Conservation (phyloP, 2,329 filamentous ascomycete genomes). For the Emergomyces africanus region DNA sequence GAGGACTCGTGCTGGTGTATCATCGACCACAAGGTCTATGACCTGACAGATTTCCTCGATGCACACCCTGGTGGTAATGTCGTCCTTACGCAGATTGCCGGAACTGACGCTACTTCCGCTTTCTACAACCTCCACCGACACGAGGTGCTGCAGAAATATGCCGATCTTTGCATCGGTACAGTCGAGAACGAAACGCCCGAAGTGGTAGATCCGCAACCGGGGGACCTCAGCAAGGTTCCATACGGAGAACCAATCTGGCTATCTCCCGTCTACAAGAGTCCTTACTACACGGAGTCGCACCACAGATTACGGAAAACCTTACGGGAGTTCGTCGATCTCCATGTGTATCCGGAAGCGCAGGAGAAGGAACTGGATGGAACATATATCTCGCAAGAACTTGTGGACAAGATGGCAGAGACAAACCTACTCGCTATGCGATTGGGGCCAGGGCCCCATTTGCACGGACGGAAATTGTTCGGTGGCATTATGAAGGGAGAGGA, state of each 20-base stretch:
- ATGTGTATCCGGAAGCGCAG: constrained; percentile 45
- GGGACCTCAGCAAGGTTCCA: constrained; percentile 63
- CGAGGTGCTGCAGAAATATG: constrained; percentile 75
- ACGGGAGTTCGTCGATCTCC: constrained; percentile 45
- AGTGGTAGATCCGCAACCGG: constrained; percentile 54
- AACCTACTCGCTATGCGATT: constrained; percentile 71
- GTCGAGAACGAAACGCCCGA: constrained; percentile 62
- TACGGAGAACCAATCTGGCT: constrained; percentile 76
- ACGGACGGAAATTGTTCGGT: constrained; percentile 54
- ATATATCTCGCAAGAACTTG: constrained; percentile 56
- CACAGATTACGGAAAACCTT: constrained; percentile 43
- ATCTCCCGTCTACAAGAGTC: constrained; percentile 23
- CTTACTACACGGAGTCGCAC: constrained; percentile 53
- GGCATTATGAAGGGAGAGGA: constrained; percentile 60
- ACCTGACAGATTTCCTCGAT: constrained; percentile 72
- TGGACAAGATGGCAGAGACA: constrained; percentile 62
- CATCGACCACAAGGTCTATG: constrained; percentile 78
- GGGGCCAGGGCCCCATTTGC: constrained; percentile 69
- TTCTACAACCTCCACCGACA: constrained; percentile 92
- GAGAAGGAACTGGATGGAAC: constrained; percentile 52
- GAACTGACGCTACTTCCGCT: constrained; percentile 64
- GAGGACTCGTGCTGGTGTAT: constrained; percentile 71
- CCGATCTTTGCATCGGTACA: constrained; percentile 60
- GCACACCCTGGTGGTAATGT: constrained; percentile 73
- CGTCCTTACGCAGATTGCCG: constrained; percentile 68